These are phyloP conservation scores for Haplosporangium sp. DNA, from an alignment of 371 early-diverging fungal genomes.

Conservation along the genomic window DNA sequence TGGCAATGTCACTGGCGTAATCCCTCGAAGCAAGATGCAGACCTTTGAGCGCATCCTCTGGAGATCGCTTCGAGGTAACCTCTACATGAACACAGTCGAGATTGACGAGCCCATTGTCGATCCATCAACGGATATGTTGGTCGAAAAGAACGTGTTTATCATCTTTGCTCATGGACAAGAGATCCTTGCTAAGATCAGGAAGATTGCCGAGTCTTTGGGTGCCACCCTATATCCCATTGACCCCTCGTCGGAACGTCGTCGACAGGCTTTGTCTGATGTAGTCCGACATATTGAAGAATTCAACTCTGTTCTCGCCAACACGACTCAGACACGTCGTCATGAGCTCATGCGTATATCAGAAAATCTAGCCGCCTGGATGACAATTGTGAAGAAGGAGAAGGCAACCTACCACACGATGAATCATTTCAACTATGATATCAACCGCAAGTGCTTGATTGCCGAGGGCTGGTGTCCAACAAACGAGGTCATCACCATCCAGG, in stretches of 20 bases:
- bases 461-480: slow-evolving; percentile 97
- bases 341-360: slow-evolving; percentile 89
- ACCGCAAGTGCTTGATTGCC: slow-evolving; percentile 94
- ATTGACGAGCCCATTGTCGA: slow-evolving; percentile 93
- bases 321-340: slow-evolving; percentile 82
- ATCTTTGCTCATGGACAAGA: slow-evolving; percentile 97
- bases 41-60: slow-evolving; percentile 97
- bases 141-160: slow-evolving; percentile 95
- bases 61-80: slow-evolving; percentile 97
- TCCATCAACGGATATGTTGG: slow-evolving; percentile 82
- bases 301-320: slow-evolving; percentile 80
- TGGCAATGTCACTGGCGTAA: slow-evolving; percentile 89
- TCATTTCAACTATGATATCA: slow-evolving; percentile 91
- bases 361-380: slow-evolving; percentile 87
- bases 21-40: slow-evolving; percentile 82
- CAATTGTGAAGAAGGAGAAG: slow-evolving; percentile 95
- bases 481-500: slow-evolving; percentile 81
- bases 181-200: slow-evolving; percentile 88
- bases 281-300: slow-evolving; percentile 56
- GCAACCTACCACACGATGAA: slow-evolving; percentile 97
- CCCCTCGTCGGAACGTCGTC: slow-evolving; percentile 84
- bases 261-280: slow-evolving; percentile 67
- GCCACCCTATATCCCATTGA: slow-evolving; percentile 94
- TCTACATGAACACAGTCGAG: slow-evolving; percentile 96
- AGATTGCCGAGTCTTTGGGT: slow-evolving; percentile 95